Evolutionary conservation across 1,284 basidiomycete species (phyloP), one percentile per base, ranked within the genome.

Genomic region (Marasmius tenuissimus): DNA sequence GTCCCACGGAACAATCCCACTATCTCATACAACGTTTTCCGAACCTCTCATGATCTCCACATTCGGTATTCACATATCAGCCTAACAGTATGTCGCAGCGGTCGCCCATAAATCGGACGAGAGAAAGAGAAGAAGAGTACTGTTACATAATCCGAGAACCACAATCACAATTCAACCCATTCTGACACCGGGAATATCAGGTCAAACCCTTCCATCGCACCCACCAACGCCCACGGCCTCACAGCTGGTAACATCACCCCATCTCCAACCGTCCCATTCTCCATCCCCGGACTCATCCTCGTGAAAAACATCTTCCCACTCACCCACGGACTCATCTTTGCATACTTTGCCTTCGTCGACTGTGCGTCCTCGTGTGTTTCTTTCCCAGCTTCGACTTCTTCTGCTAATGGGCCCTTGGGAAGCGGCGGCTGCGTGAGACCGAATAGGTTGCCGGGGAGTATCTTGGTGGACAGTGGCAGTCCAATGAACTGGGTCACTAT

Each of bases 381-480:
- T 34, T 53, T 49, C 7, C 55, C 53, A 18, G 51, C 54, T 18
- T 35, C 54, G 12, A 54, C 35, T 42, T 60, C 45, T 20, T 62
- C 61, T 11, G 61, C 37, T 12, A 45, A 11, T 11, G 53, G 52
- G n/a, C 58, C 58, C 37, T 58, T 57, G 18, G 61, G 63, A 34
- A 65, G 16, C 10, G 63, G 61, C 9, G 63, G 63, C 35, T 65
- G 58, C n/a, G 51, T 49, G 6, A 62, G 22, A 6, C 47, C 27
- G 16, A 40, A 20, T 33, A 60, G 47, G 9, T 33, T 47, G 12
- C 55, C 58, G 11, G 42, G 39, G 20, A 58, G 34, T 14, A 61
- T 39, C 7, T 39, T 56, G 16, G 33, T 47, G 33, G 42, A 35
- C 42, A 49, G 42, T 10, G 57, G 57, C 20, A 65, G n/a, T 20